phyloP scores from a whole-genome alignment of 495 filamentous ascomycete species.

The Podospora bellae-mahoneyi region DNA sequence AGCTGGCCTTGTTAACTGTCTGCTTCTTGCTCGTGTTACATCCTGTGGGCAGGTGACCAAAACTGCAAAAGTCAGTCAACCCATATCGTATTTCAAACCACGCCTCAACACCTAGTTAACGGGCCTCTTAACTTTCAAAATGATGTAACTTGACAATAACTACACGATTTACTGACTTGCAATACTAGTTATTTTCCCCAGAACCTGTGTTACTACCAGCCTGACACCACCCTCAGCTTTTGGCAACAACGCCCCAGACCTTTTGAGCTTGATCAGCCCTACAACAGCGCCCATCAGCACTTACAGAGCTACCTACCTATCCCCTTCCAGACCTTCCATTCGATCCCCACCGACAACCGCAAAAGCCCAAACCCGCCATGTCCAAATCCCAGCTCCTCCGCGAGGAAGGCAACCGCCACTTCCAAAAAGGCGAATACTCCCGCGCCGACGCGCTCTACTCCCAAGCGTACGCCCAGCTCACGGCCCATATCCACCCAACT shows the following conservation, averaged over 20 bases:
- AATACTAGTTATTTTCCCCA: no score
- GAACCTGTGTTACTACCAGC: not conserved
- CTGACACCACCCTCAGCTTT: not conserved
- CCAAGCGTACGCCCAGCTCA: slow-evolving; percentile 62
- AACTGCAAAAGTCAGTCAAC: no score
- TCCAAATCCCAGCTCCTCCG: slow-evolving; percentile 39
- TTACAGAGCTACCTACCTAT: not conserved
- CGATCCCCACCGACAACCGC: not conserved
- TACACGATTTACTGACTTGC: no score
- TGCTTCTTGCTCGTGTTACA: not conserved
- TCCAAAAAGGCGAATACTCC: slow-evolving; percentile 64
- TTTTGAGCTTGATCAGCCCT: not conserved
- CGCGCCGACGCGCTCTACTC: slow-evolving; percentile 77
- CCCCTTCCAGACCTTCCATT: not conserved
- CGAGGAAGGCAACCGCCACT: slow-evolving; percentile 62
- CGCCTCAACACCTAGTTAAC: no score
- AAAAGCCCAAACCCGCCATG: slow-evolving; percentile 6
- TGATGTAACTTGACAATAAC: no score
- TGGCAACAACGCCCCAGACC: not conserved
- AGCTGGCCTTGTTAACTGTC: not conserved
- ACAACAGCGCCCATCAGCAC: not conserved
- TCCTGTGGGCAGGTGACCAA: no score
- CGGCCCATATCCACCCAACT: no score
- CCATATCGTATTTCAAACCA: no score
- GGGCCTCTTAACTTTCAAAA: no score